Conservation (phyloP, 2,329 filamentous ascomycete genomes). For the Thelonectria blattea region DNA sequence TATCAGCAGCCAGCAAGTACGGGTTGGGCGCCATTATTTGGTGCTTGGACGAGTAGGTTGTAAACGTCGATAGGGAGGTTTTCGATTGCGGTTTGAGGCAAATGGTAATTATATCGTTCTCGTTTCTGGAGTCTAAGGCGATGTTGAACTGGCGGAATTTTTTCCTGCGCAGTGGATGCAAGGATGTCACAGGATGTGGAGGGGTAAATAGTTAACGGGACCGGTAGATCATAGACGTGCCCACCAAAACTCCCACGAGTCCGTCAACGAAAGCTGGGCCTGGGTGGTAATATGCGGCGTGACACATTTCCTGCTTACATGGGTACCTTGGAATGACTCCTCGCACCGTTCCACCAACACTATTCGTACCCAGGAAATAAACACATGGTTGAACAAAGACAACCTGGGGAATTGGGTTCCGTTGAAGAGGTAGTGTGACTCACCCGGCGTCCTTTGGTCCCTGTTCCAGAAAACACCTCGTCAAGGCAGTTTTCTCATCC, state of each 20-base stretch:
- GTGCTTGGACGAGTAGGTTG: background rate
- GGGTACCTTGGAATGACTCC: no score
- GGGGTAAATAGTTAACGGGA: background rate
- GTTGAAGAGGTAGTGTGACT: conserved; percentile 16
- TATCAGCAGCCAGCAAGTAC: conserved; percentile 82
- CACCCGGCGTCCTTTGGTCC: conserved; percentile 20
- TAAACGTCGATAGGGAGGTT: background rate
- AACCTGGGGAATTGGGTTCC: no score
- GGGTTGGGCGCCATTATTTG: conserved; percentile 62
- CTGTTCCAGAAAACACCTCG: conserved; percentile 4
- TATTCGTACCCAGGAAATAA: no score
- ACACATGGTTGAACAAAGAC: no score
- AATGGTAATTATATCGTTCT: background rate
- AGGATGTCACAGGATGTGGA: background rate
- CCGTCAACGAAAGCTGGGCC: background rate
- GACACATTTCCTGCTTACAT: no score
- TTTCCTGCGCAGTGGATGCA: background rate
- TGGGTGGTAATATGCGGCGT: no score
- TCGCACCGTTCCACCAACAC: no score
- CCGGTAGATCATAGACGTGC: background rate
- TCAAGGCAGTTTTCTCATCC: conserved; percentile 34
- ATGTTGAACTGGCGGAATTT: background rate
- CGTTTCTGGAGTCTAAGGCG: background rate
- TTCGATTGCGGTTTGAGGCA: background rate
- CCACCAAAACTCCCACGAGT: background rate